Percentiles rank a stretch among this genome's conserved stretches.
These are phyloP conservation scores for Delonix regia DNA, from an alignment of 306 rosid species.

Conservation along the genomic window DNA sequence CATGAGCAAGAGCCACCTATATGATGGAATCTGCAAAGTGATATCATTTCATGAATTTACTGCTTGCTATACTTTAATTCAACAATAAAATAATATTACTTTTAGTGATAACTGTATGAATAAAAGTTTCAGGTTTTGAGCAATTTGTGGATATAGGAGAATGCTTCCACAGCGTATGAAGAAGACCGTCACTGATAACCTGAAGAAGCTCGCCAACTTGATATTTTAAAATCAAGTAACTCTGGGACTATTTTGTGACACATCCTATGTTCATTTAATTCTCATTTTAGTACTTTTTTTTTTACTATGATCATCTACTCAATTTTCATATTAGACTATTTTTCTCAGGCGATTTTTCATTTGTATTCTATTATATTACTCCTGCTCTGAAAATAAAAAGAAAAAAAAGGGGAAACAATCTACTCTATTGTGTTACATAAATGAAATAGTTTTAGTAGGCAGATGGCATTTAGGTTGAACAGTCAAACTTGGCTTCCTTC, in stretches of 20 bases:
- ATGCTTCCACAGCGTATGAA: conserved; percentile 74
- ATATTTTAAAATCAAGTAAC: too few relatives aligned
- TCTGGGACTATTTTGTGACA: too few relatives aligned
- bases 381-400: conserved; percentile 50
- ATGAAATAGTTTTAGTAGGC: conserved; percentile 11
- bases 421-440: conserved; percentile 32
- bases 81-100: background rate
- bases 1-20: background rate
- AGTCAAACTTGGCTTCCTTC: background rate
- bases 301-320: conserved; percentile 28
- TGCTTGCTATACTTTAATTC: background rate
- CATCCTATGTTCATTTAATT: too few relatives aligned
- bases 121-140: too few relatives aligned
- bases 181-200: conserved; percentile 69
- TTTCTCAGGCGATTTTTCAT: conserved; percentile 18
- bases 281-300: too few relatives aligned
- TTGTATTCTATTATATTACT: conserved; percentile 44
- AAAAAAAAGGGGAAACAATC: conserved; percentile 7
- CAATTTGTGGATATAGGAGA: conserved; percentile 29
- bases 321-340: conserved; percentile 17
- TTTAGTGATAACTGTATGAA: too few relatives aligned
- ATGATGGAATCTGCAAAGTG: background rate
- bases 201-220: conserved; percentile 87
- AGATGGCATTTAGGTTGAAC: background rate
- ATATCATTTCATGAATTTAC: background rate